Base-by-base conservation (phyloP, 805 yeast species). In the Candida tibetensis region DNA sequence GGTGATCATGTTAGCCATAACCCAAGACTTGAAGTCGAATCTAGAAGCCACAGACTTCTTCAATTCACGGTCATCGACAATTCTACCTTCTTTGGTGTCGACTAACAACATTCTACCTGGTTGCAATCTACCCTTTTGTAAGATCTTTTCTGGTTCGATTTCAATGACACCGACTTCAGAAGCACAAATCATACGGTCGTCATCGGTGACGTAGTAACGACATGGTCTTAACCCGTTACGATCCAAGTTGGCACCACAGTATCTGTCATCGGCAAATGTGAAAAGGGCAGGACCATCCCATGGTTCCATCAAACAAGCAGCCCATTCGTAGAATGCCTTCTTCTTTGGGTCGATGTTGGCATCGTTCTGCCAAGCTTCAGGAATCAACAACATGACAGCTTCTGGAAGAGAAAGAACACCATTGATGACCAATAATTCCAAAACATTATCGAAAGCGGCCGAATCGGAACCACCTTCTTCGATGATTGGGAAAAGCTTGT, bases 271-370 rank as follows among this genome's bases (percentile, higher is more conserved):
- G 26, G 97, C 91, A 64, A 91, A 93, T 21, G 95, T 89, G 71
- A 91, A 86, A 50, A 93, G 71, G 25, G 98, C 98, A 14, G 99
- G 99, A 48, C 99, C 99, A 68, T 91, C 99, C 99, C 99, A 91
- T 6, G 98, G 98, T 70, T 91, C 99, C 96, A 93, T 93, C 48
- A 91, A 69, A 68, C 97, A 89, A 9, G 98, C 96, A 33, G 97
- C 98, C 98, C 98, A 91, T 64, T 93, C 97, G 69, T 91, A 91
- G 66, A 95, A 91, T 1, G 98, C 97, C 53, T 77, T 81, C 69
- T 90, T 85, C 62, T 85, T 82, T 39, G 95, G 87, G 62, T 91
- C 96, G 85, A 91, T 89, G 47, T 76, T 64, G 39, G 65, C 63
- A 64, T 90, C 93, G 59, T 85, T 85, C 65, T 91, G 97, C 93